Base-by-base conservation (phyloP, 1,284 basidiomycete genomes). In the Crepidotus sp. region DNA sequence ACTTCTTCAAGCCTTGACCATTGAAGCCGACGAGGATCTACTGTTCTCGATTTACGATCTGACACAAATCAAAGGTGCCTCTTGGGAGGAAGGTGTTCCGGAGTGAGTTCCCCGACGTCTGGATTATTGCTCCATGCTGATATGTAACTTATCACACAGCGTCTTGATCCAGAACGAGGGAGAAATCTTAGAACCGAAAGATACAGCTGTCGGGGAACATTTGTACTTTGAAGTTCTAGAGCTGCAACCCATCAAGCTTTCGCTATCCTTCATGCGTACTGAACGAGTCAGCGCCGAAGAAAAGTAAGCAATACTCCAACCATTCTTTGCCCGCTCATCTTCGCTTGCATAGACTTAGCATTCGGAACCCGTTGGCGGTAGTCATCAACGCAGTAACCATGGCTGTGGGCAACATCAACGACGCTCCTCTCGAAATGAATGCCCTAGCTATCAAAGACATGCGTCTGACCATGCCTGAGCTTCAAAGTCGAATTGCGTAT, bases 191-290 rank as follows among this genome's bases (percentile, higher is more conserved):
- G 94, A 97, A 54, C 93, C 95, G 3, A 68, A 70, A 33, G 69
- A 72, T 5, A 68, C 68, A 6, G 68, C 73, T n/a, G 67, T 69
- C 6, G 87, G 86, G 24, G 77, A 80, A 59, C 85, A 93, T 52
- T 66, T 97, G 44, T 98, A 98, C 67, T 98, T 98, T 59, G 95
- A 99, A 66, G 81, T 94, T 10, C 73, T 99, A n/a, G 93, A 98
- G 56, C 70, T 99, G 36, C 96, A 99, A 57, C 96, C 96, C 3
- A 85, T 98, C 57, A 83, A 85, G 52, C 71, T 99, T 7, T 85
- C 91, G 3, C 64, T 98, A 13, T 98, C 96, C 1, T 98, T 99
- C 67, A 96, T 98, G 88, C 78, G 94, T 10, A 96, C 93, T 0
- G 93, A 97, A 55, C 74, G 91, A 29, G 82, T 95, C 41, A 96